Percentiles rank a stretch among this genome's conserved stretches.
Conservation (phyloP, 2,329 filamentous ascomycete species). For the Fusarium nodosum region DNA sequence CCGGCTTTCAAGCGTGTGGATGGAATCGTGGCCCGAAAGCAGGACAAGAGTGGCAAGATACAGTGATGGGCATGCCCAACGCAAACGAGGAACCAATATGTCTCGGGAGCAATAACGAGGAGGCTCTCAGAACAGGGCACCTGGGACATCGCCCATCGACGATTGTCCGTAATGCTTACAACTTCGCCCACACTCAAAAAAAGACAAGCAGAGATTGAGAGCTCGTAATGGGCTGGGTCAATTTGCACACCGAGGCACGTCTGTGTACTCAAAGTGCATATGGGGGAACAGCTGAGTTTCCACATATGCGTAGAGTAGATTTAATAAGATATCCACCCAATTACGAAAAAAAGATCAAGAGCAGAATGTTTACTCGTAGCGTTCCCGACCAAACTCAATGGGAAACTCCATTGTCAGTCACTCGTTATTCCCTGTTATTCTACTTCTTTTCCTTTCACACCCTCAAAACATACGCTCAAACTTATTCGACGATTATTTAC, state of each 20-base stretch:
- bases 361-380: neutral
- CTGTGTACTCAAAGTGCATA: neutral
- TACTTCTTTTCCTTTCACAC: neutral
- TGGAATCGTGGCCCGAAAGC: constrained; percentile 60
- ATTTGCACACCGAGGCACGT: neutral
- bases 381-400: neutral
- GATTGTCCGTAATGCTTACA: neutral
- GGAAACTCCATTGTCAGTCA: neutral
- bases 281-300: neutral
- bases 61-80: constrained; percentile 9
- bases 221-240: too few relatives aligned
- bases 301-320: neutral
- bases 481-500: neutral
- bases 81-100: neutral
- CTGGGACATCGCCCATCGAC: neutral
- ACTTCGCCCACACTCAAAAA: neutral
- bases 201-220: neutral
- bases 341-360: neutral
- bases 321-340: neutral
- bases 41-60: constrained; percentile 55
- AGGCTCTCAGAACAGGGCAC: neutral
- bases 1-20: constrained; percentile 67
- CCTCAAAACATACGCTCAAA: neutral
- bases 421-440: neutral
- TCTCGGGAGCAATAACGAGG: neutral